Evolutionary conservation across 148 eudicot genomes (phyloP).

Genomic region (Spergularia marina): DNA sequence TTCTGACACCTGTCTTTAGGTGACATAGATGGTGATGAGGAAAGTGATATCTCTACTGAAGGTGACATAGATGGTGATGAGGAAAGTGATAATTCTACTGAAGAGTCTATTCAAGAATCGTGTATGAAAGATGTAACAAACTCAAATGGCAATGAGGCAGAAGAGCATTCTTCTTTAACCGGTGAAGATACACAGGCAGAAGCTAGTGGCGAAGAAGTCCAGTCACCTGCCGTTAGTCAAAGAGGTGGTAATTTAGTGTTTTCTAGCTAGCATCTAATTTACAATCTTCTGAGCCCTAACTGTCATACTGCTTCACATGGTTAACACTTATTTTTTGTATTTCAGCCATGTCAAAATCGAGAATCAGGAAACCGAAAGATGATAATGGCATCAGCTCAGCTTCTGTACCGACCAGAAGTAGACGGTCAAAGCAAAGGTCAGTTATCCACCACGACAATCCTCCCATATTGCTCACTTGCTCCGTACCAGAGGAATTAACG

Average conservation of each 20-base stretch:
- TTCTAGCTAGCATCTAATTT: background rate
- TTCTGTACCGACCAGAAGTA: conserved; percentile 42
- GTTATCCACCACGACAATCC: background rate
- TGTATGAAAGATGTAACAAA: conserved; percentile 7
- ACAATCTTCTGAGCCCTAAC: background rate
- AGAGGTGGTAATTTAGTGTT: conserved; percentile 37
- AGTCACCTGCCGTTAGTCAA: conserved; percentile 38
- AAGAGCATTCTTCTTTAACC: conserved; percentile 40
- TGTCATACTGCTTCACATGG: background rate
- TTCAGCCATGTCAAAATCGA: conserved; percentile 48
- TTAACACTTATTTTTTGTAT: conserved; percentile 15
- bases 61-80: background rate
- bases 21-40: conserved; percentile 17
- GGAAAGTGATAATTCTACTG: conserved; percentile 15
- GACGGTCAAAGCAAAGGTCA: conserved; percentile 57
- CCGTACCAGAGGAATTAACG: background rate
- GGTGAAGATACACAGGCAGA: conserved; percentile 50
- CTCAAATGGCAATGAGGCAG: conserved; percentile 21
- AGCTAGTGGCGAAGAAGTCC: conserved; percentile 48
- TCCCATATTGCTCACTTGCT: background rate
- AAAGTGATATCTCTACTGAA: conserved; percentile 15
- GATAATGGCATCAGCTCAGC: conserved; percentile 29
- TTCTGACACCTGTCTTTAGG: conserved; percentile 23
- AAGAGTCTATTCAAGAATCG: conserved; percentile 15
- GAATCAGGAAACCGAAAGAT: conserved; percentile 43